These are phyloP conservation scores for Sporothrix globosa DNA, from an alignment of 2,329 filamentous ascomycete genomes.

Conservation along the genomic window DNA sequence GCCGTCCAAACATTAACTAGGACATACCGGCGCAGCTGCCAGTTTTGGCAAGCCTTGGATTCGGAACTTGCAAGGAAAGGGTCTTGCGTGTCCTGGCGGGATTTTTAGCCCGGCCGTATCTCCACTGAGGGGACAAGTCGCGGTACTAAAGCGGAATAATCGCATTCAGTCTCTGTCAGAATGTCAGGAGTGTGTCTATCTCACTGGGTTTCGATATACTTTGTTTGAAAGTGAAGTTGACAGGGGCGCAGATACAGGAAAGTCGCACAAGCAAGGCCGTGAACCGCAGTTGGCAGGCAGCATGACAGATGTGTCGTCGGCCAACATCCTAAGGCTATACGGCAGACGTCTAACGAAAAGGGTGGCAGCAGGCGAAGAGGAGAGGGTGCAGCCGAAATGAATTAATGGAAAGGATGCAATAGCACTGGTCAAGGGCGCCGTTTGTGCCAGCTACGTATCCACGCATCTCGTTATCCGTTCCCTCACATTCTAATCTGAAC, in stretches of 20 bases:
- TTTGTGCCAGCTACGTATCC: not conserved
- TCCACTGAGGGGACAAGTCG: not conserved
- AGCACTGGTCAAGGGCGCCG: not conserved
- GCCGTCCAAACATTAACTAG: not conserved
- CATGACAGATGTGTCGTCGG: conserved; percentile 8
- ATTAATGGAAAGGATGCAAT: not conserved
- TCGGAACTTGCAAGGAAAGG: conserved; percentile 21
- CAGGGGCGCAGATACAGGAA: not conserved
- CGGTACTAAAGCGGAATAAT: not conserved
- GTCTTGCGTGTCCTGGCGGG: conserved; percentile 1
- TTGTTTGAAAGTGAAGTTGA: not conserved
- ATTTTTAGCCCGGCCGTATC: conserved; percentile 15
- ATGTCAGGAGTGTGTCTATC: not conserved
- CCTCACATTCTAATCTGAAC: not conserved
- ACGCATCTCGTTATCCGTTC: not conserved
- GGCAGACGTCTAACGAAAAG: not conserved
- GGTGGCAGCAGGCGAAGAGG: not conserved
- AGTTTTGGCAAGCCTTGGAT: conserved; percentile 22
- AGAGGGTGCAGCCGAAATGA: not conserved
- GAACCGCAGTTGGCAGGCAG: conserved; percentile 18
- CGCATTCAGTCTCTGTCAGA: not conserved
- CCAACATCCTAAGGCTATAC: not conserved
- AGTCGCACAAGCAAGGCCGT: not conserved
- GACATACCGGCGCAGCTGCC: conserved; percentile 21
- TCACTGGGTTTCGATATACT: not conserved